phyloP scores from a whole-genome alignment of 805 yeast species.

The Millerozyma miso region DNA sequence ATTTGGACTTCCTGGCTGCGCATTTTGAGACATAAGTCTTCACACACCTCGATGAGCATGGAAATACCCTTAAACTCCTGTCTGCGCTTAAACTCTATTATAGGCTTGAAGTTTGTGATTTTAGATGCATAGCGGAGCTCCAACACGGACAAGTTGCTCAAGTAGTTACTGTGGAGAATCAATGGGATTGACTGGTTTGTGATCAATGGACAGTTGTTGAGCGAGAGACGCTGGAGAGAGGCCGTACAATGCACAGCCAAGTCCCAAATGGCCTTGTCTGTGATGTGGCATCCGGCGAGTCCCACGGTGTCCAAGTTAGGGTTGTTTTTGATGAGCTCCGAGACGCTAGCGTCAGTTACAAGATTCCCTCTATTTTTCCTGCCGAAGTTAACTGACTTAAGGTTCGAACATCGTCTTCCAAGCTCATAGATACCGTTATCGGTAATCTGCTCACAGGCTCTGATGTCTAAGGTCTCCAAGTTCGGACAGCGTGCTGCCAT shows the following conservation, averaged over 20 bases:
- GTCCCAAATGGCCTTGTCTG: constrained; percentile 80
- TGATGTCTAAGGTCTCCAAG: constrained; percentile 62
- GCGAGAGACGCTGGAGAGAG: constrained; percentile 58
- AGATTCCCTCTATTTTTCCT: constrained; percentile 64
- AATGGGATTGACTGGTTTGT: constrained; percentile 58
- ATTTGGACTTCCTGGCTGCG: constrained; percentile 55
- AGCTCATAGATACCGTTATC: constrained; percentile 73
- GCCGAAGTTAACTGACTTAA: constrained; percentile 70
- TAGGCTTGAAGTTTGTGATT: constrained; percentile 55
- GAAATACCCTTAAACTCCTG: constrained; percentile 43
- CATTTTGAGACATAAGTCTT: constrained; percentile 55
- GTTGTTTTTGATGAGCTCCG: constrained; percentile 54
- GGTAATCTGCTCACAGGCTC: constrained; percentile 78
- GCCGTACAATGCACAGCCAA: constrained; percentile 51
- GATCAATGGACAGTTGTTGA: constrained; percentile 65
- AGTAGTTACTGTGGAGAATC: constrained; percentile 41
- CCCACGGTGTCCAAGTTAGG: constrained; percentile 64
- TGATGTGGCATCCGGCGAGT: constrained; percentile 79
- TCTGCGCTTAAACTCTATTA: constrained; percentile 63
- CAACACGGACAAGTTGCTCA: constrained; percentile 62
- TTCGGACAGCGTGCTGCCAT: constrained; percentile 55
- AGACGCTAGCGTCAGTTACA: constrained; percentile 67
- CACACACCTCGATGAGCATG: constrained; percentile 77
- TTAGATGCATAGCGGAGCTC: constrained; percentile 65
- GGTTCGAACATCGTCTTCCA: constrained; percentile 53